Evolutionary conservation across 2,329 filamentous ascomycete species (phyloP).

Genomic region (Endoconidiophora laricicola): DNA sequence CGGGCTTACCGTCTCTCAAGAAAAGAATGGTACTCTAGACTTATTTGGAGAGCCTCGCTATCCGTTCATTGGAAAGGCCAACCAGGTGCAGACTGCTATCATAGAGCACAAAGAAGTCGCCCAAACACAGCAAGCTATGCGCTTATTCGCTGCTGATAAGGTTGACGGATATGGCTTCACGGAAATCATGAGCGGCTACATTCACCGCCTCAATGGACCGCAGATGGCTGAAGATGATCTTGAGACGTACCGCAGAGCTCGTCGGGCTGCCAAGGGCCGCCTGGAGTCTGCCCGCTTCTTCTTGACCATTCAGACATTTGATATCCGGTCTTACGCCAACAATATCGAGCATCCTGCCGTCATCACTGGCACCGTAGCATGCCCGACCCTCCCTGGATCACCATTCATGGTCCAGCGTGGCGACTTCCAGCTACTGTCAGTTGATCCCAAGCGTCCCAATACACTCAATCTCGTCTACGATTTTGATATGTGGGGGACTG

Average conservation of each 20-base stretch:
- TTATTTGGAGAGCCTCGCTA: constrained; percentile 36
- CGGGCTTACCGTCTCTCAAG: constrained; percentile 27
- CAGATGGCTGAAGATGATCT: constrained; percentile 27
- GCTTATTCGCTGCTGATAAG: constrained; percentile 26
- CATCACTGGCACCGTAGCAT: constrained; percentile 43
- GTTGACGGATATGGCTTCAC: constrained; percentile 41
- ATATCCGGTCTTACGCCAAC: constrained; percentile 30
- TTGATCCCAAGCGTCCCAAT: constrained; percentile 35
- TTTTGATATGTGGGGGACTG: constrained; percentile 39
- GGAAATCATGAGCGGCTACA: constrained; percentile 47
- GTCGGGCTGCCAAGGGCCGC: constrained; percentile 33
- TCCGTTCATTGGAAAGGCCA: constrained; percentile 14
- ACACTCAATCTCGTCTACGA: constrained; percentile 44
- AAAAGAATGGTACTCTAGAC: constrained; percentile 32
- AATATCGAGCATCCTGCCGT: constrained; percentile 33
- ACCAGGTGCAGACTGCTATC: constrained; percentile 13
- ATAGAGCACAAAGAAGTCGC: constrained; percentile 24
- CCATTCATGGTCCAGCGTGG: constrained; percentile 45
- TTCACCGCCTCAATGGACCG: constrained; percentile 31
- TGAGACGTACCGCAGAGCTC: constrained; percentile 36
- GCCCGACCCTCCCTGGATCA: constrained; percentile 34
- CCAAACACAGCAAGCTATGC: constrained; percentile 22
- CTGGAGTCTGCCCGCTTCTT: constrained; percentile 42
- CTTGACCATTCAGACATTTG: constrained; percentile 38
- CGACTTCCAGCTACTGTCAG: constrained; percentile 38